Evolutionary conservation across 2,329 filamentous ascomycete species (phyloP).

Genomic region (Neocucurbitaria cava): DNA sequence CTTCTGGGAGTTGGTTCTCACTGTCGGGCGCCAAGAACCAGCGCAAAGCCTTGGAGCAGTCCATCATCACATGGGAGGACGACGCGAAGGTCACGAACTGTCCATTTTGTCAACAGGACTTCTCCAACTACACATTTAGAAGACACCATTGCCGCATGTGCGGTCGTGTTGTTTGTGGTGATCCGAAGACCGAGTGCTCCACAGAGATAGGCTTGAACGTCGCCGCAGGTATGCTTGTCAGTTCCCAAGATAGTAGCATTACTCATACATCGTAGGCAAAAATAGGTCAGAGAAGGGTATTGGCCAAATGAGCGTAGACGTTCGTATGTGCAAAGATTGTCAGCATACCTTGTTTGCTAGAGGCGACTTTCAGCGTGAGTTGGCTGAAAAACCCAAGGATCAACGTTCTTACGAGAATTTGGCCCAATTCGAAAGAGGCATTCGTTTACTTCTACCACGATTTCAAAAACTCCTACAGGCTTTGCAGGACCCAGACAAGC

Average conservation of each 20-base stretch:
- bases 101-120: constrained; percentile 95
- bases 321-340: constrained; percentile 94
- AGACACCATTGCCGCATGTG: constrained; percentile 95
- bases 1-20: constrained; percentile 61
- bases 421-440: constrained; percentile 85
- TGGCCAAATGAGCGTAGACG: constrained; percentile 72
- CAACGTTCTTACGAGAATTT: constrained; percentile 84
- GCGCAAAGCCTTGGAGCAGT: constrained; percentile 85
- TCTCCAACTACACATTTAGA: constrained; percentile 89
- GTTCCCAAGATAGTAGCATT: neutral
- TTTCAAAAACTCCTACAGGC: constrained; percentile 80
- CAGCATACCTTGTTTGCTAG: constrained; percentile 73
- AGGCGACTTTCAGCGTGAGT: constrained; percentile 77
- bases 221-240: constrained; percentile 61
- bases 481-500: constrained; percentile 74
- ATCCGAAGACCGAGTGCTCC: constrained; percentile 84
- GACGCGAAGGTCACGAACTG: constrained; percentile 81
- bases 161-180: constrained; percentile 90
- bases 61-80: constrained; percentile 93
- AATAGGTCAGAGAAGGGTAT: constrained; percentile 52
- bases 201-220: constrained; percentile 83
- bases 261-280: constrained; percentile 28
- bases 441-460: constrained; percentile 78
- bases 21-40: constrained; percentile 70
- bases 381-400: constrained; percentile 72